Conservation (phyloP, 805 yeast genomes). For the Starmerella davenportii region DNA sequence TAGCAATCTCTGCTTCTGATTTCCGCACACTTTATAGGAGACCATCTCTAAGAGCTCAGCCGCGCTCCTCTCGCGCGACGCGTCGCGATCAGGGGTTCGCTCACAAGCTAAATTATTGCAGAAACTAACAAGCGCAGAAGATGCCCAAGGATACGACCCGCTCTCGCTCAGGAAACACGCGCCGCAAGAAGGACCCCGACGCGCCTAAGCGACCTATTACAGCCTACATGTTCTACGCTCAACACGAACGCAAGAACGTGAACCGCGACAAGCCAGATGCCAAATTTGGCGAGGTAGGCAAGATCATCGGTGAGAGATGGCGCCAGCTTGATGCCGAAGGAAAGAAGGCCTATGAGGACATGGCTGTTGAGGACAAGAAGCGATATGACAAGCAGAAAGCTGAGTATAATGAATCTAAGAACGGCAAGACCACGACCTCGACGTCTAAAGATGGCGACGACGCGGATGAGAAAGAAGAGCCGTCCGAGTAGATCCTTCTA, state of each 20-base stretch:
- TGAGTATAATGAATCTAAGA: conserved; percentile 30
- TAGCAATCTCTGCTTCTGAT: background rate
- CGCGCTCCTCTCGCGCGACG: too few relatives aligned
- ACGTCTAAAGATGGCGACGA: background rate
- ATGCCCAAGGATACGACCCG: conserved; percentile 18
- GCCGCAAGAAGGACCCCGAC: conserved; percentile 36
- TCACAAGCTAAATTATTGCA: too few relatives aligned
- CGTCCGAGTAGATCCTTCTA: background rate
- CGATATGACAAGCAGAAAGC: conserved; percentile 95
- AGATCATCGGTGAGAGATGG: conserved; percentile 91
- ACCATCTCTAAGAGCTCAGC: too few relatives aligned
- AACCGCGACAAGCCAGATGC: conserved; percentile 94
- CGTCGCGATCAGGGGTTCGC: too few relatives aligned
- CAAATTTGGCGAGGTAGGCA: conserved; percentile 85
- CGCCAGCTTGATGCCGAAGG: conserved; percentile 70
- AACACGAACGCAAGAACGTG: conserved; percentile 89
- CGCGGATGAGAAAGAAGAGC: background rate
- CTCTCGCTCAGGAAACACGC: conserved; percentile 13
- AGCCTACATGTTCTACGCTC: conserved; percentile 98
- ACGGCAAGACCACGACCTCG: conserved; percentile 5
- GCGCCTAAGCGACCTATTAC: conserved; percentile 98
- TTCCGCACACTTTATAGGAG: too few relatives aligned
- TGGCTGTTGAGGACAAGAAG: conserved; percentile 92
- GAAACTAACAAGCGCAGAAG: background rate
- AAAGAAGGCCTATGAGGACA: conserved; percentile 75